phyloP scores from a whole-genome alignment of 129 eudicot genomes.

The carrot (Daucus carota) region DH1_v3.0 NC_030383.2:48848501-48849000 shows the following conservation, averaged over 20 bases:
- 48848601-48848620: conserved; percentile 57
- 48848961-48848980: conserved; percentile 89
- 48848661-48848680: conserved; percentile 39
- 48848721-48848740: conserved; percentile 6
- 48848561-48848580: conserved; percentile 23
- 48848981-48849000: conserved; percentile 88
- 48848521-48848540: background rate
- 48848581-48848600: conserved; percentile 54
- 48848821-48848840: conserved; percentile 48
- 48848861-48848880: conserved; percentile 34
- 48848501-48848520: background rate
- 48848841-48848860: conserved; percentile 61
- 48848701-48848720: conserved; percentile 20
- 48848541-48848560: background rate
- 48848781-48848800: conserved; percentile 47
- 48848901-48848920: conserved; percentile 55
- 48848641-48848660: conserved; percentile 38
- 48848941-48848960: conserved; percentile 66
- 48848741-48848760: conserved; percentile 40
- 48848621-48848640: conserved; percentile 36
- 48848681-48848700: conserved; percentile 18
- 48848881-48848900: conserved; percentile 37
- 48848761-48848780: conserved; percentile 40
- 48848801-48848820: conserved; percentile 38
- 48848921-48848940: conserved; percentile 95